A percentile compares a stretch with the other conserved stretches of the same genome.
Evolutionary conservation across 257 asterid genomes (phyloP).

Genomic region (Solanum pennellii): DNA sequence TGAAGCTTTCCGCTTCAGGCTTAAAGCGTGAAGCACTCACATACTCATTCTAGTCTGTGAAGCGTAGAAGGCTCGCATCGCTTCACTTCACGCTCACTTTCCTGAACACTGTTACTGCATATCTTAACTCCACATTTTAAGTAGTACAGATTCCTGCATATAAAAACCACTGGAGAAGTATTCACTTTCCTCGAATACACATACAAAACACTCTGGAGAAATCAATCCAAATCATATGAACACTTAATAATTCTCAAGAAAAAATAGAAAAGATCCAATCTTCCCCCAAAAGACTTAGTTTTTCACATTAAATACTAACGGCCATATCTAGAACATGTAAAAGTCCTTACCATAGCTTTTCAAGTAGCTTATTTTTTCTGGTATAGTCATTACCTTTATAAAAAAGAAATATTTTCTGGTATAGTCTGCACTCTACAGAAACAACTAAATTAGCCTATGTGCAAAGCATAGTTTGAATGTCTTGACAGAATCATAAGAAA

Average conservation of each 20-base stretch:
- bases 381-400: neutral
- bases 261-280: neutral
- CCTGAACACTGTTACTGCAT: neutral
- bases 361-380: neutral
- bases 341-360: neutral
- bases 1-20: too few species aligned
- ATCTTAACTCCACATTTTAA: neutral
- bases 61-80: too few species aligned
- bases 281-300: neutral
- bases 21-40: too few species aligned
- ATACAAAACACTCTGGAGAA: neutral
- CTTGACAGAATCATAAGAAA: neutral
- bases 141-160: neutral
- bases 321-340: neutral
- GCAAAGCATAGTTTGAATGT: neutral
- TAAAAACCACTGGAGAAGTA: neutral
- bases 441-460: neutral
- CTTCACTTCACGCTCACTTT: too few species aligned
- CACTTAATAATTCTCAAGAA: neutral
- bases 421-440: neutral
- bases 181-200: neutral
- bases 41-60: too few species aligned
- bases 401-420: too few species aligned
- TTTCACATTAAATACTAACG: neutral
- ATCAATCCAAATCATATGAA: neutral